Evolutionary conservation across 2,329 filamentous ascomycete species (phyloP).

Genomic region (Fusarium sp.): DNA sequence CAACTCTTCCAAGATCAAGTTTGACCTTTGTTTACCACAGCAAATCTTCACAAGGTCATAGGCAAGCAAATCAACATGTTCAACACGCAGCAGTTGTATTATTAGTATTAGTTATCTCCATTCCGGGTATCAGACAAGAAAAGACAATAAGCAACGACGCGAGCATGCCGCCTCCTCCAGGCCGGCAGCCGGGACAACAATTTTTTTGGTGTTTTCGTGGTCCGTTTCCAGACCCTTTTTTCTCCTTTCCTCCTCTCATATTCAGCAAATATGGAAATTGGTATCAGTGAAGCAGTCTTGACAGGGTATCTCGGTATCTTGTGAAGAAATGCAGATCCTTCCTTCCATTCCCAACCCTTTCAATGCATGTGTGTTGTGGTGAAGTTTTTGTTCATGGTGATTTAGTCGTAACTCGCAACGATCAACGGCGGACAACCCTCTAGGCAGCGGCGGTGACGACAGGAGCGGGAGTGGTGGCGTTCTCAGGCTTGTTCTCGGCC

Average conservation of each 20-base stretch:
- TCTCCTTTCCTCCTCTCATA: conserved; percentile 34
- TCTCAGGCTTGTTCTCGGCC: conserved; percentile 56
- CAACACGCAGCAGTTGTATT: conserved; percentile 55
- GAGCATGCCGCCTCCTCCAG: conserved; percentile 33
- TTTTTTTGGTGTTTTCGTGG: conserved; percentile 37
- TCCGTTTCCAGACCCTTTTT: conserved; percentile 33
- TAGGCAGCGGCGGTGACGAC: conserved; percentile 66
- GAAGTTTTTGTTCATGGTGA: conserved; percentile 42
- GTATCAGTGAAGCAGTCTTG: conserved; percentile 61
- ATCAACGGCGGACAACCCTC: conserved; percentile 45
- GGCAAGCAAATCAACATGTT: conserved; percentile 3
- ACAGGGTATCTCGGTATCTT: conserved; percentile 67
- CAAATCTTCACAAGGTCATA: neutral
- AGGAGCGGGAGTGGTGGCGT: conserved; percentile 56
- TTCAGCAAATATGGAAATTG: conserved; percentile 51
- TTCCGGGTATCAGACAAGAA: conserved; percentile 56
- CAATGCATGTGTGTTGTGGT: conserved; percentile 48
- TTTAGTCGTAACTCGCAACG: conserved; percentile 41
- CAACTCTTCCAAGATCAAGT: neutral
- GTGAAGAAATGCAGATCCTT: conserved; percentile 66
- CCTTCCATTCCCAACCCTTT: conserved; percentile 61
- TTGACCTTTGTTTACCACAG: neutral
- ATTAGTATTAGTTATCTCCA: conserved; percentile 59
- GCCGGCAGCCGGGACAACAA: conserved; percentile 25
- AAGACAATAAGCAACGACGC: conserved; percentile 43